Conservation (phyloP, 2,329 filamentous ascomycete species). For the Didymella pinodella region DNA sequence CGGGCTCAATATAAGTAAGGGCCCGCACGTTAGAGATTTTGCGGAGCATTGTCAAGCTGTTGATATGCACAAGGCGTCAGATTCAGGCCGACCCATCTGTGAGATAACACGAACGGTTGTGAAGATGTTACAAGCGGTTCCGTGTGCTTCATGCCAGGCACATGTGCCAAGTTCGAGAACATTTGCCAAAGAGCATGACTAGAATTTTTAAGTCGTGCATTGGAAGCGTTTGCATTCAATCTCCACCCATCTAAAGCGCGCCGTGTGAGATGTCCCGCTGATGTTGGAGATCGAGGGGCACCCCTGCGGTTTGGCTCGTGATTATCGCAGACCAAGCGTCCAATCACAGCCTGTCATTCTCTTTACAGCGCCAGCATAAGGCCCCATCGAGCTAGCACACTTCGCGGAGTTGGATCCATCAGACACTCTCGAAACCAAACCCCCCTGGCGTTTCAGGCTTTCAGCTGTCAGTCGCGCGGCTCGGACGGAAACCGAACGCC, state of each 20-base stretch:
- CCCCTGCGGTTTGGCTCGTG: slow-evolving; percentile 14
- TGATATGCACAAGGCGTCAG: no score
- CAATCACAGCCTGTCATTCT: slow-evolving; percentile 6
- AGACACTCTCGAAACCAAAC: slow-evolving; percentile 17
- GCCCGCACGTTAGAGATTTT: no score
- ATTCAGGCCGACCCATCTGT: no score
- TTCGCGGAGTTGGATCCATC: slow-evolving; percentile 17
- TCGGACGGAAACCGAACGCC: slow-evolving; percentile 19
- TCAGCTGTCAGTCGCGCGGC: slow-evolving; percentile 23
- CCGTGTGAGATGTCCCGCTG: slow-evolving; percentile 9
- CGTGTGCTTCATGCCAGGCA: neutral
- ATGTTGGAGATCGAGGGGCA: neutral
- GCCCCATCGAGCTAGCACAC: slow-evolving; percentile 13
- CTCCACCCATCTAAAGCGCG: slow-evolving; percentile 15
- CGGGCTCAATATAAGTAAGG: no score
- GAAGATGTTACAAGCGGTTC: neutral
- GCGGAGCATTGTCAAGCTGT: no score
- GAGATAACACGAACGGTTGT: no score
- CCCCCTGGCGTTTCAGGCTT: slow-evolving; percentile 7
- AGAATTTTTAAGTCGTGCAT: neutral
- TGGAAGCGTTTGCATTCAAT: slow-evolving; percentile 15
- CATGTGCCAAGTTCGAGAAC: neutral
- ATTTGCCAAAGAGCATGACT: neutral
- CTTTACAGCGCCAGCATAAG: slow-evolving; percentile 7
- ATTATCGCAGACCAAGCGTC: slow-evolving; percentile 10